Evolutionary conservation across 805 yeast genomes (phyloP).

Genomic region (Saccharomycopsis schoenii): DNA sequence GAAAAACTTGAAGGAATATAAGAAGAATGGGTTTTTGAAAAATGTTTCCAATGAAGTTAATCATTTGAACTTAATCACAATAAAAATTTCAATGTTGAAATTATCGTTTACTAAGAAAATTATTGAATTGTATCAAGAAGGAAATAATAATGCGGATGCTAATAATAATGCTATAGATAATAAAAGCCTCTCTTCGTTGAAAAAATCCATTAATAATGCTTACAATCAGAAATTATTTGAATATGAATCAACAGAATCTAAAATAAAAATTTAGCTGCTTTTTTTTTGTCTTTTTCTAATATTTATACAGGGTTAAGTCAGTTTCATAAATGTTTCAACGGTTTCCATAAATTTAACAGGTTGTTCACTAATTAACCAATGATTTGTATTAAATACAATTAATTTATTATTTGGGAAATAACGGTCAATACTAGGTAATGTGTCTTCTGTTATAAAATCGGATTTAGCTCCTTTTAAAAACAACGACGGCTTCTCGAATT

Average conservation of each 20-base stretch:
- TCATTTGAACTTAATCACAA: background rate
- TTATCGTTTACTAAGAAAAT: background rate
- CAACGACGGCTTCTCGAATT: constrained; percentile 28
- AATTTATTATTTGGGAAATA: constrained; percentile 23
- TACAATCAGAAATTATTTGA: background rate
- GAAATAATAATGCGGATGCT: too few relatives aligned
- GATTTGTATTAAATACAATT: constrained; percentile 25
- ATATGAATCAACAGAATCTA: background rate
- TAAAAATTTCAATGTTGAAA: background rate
- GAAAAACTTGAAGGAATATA: constrained; percentile 3
- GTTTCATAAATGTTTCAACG: constrained; percentile 7
- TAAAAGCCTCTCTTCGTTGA: background rate
- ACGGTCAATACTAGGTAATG: constrained; percentile 18
- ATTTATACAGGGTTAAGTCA: background rate
- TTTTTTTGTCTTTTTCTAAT: background rate
- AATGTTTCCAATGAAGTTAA: constrained; percentile 1
- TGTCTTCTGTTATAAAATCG: constrained; percentile 30
- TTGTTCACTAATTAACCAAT: constrained; percentile 23
- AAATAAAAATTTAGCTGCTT: background rate
- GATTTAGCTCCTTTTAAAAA: constrained; percentile 38
- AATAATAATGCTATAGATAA: background rate
- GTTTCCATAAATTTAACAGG: constrained; percentile 14
- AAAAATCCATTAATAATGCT: background rate
- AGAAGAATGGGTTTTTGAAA: background rate
- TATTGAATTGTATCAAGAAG: background rate